These are phyloP conservation scores for Leucaena leucocephala DNA, from an alignment of 306 rosid species.

Conservation along the genomic window DNA sequence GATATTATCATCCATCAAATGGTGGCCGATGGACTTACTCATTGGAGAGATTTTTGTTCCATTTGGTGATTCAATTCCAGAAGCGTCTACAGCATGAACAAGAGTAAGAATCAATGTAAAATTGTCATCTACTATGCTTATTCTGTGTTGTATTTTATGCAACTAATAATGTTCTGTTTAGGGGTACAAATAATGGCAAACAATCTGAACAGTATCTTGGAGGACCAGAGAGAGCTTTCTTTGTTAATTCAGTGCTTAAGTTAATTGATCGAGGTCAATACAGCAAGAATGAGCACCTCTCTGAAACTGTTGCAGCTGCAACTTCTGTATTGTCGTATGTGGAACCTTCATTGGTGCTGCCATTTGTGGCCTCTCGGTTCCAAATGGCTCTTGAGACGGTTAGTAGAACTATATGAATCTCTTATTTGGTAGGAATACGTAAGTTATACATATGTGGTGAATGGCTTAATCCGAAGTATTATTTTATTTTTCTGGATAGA, in stretches of 20 bases:
- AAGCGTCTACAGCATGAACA: slow-evolving; percentile 87
- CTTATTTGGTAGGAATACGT: slow-evolving; percentile 32
- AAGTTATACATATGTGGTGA: slow-evolving; percentile 14
- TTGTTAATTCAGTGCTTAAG: slow-evolving; percentile 82
- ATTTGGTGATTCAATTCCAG: slow-evolving; percentile 85
- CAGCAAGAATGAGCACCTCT: slow-evolving; percentile 96
- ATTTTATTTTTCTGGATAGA: slow-evolving; percentile 32
- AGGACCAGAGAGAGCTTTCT: slow-evolving; percentile 74
- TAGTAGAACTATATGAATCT: slow-evolving; percentile 48
- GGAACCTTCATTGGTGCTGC: slow-evolving; percentile 90
- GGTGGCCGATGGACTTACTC: slow-evolving; percentile 99
- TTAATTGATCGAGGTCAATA: slow-evolving; percentile 97
- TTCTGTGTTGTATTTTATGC: slow-evolving; percentile 32
- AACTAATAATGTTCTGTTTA: slow-evolving; percentile 54
- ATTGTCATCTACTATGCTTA: slow-evolving; percentile 31
- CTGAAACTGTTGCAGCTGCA: slow-evolving; percentile 94
- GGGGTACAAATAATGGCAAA: slow-evolving; percentile 52
- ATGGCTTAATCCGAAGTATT: slow-evolving; percentile 22
- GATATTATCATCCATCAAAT: slow-evolving; percentile 98
- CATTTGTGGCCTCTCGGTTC: slow-evolving; percentile 96
- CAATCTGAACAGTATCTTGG: slow-evolving; percentile 64
- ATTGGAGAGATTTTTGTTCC: slow-evolving; percentile 77
- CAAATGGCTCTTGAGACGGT: slow-evolving; percentile 99
- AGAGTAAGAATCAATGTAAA: slow-evolving; percentile 56
- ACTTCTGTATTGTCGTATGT: slow-evolving; percentile 93